Base-by-base conservation (phyloP, 345 rosid species). In the Mallotus nudiflorus region DNA sequence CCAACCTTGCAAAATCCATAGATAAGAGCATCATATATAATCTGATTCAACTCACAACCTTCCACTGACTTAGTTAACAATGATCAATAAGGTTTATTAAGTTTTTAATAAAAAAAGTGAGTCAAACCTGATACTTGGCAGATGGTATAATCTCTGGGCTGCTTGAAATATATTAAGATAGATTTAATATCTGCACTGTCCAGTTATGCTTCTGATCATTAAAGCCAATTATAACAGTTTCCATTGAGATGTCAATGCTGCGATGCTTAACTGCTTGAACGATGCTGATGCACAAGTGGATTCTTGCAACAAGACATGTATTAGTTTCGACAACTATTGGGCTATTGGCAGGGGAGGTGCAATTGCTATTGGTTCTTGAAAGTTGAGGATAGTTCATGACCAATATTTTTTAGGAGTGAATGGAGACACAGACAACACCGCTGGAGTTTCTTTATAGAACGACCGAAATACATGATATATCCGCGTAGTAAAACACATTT, bases 371-470 rank as follows among this genome's bases (percentile, higher is more conserved):
- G 99, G 98, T 64, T 95, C 92, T 50, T 40, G 75, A 65, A 95
- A 92, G 4, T 96, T 92, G 72, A 95, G 75, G 67, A 95, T 77
- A 7, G 99, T 95, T 72, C 92, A 98, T 4, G 89, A 73, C 99
- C 98, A 95, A 50, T 95, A 98, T 14, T 98, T 95, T 81, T 81
- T 86, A 48, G 89, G 87, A 59, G 90, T 86, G 72, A 76, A 81
- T 0, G 98, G 99, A 13, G 99, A 92, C 56, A 97, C 89, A 15
- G 99, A 89, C 76, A 95, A 75, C 46, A 87, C 73, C 13, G 86
- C 80, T 18, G 98, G 89, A 40, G 72, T 80, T 77, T 92, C 96
- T 86, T 82, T 90, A 89, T 98, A 95, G 85, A 90, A 92, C 83
- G n/a, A n/a, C n/a, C n/a, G n/a, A n/a, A n/a, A n/a, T n/a, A n/a